Percentiles rank a stretch among this genome's conserved stretches.
These are phyloP conservation scores for Klebsormidium nitens DNA, from an alignment of 139 green algal species.

Conservation along the genomic window DNA sequence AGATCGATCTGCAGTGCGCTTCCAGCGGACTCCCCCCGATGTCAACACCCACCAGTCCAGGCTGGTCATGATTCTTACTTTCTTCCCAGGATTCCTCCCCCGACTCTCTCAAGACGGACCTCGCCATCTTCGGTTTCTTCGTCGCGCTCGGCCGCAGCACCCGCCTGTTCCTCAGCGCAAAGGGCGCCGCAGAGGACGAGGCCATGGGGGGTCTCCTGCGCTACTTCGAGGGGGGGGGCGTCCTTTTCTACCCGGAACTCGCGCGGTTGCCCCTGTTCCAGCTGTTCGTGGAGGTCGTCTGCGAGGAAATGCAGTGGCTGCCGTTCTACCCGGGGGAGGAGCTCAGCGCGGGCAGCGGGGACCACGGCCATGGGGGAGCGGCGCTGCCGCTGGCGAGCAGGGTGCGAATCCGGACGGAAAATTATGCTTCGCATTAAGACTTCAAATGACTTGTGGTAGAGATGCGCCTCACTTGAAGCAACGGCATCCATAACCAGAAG, in stretches of 20 bases:
- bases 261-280: conserved; percentile 14
- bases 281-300: conserved; percentile 21
- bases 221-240: conserved; percentile 22
- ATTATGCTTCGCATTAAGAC: too few relatives aligned
- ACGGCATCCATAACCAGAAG: too few relatives aligned
- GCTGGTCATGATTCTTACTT: neutral
- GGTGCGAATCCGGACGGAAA: too few relatives aligned
- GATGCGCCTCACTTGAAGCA: too few relatives aligned
- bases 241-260: conserved; percentile 28
- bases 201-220: conserved; percentile 16
- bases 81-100: neutral
- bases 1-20: too few relatives aligned
- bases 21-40: too few relatives aligned
- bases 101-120: conserved; percentile 8
- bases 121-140: conserved; percentile 30
- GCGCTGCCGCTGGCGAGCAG: too few relatives aligned
- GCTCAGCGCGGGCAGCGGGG: neutral
- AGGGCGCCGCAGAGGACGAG: conserved; percentile 19
- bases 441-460: too few relatives aligned
- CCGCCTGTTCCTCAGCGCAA: conserved; percentile 8
- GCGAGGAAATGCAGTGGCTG: conserved; percentile 16
- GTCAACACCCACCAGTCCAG: too few relatives aligned
- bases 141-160: conserved; percentile 20
- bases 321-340: conserved; percentile 8
- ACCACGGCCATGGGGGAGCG: neutral